These are phyloP conservation scores for Hansenula anomala DNA, from an alignment of 1,139 yeast species.

Conservation along the genomic window DNA sequence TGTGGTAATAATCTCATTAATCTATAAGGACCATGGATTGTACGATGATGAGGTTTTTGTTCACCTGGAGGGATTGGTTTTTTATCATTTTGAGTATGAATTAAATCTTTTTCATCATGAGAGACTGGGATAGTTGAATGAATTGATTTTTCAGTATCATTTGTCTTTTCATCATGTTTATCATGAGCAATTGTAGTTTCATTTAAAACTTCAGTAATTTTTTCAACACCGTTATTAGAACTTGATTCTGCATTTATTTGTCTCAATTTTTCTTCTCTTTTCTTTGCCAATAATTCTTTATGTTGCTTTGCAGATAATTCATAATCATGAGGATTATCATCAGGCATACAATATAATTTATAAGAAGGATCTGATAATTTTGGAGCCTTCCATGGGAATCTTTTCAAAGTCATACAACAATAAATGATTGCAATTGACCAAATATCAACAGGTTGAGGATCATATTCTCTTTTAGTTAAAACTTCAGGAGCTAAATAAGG, in stretches of 20 bases:
- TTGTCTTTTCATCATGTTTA: conserved; percentile 1
- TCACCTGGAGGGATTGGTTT: conserved; percentile 6
- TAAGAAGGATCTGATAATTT: conserved; percentile 82
- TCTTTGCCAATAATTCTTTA: conserved; percentile 34
- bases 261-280: conserved; percentile 26
- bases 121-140: not conserved
- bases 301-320: conserved; percentile 44
- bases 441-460: conserved; percentile 89
- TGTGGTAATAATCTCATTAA: conserved; percentile 82
- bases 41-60: conserved; percentile 14
- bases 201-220: conserved; percentile 14
- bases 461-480: conserved; percentile 63
- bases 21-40: conserved; percentile 75
- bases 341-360: conserved; percentile 46
- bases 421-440: conserved; percentile 96
- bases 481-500: conserved; percentile 98
- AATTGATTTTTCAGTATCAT: not conserved
- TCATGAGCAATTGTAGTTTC: conserved; percentile 7
- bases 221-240: conserved; percentile 6
- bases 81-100: conserved; percentile 2
- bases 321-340: conserved; percentile 38
- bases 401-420: conserved; percentile 90
- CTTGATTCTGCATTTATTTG: too few species aligned
- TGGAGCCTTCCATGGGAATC: conserved; percentile 98
- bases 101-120: not conserved